phyloP scores from a whole-genome alignment of 805 yeast species.

The Myxozyma neglecta region DNA sequence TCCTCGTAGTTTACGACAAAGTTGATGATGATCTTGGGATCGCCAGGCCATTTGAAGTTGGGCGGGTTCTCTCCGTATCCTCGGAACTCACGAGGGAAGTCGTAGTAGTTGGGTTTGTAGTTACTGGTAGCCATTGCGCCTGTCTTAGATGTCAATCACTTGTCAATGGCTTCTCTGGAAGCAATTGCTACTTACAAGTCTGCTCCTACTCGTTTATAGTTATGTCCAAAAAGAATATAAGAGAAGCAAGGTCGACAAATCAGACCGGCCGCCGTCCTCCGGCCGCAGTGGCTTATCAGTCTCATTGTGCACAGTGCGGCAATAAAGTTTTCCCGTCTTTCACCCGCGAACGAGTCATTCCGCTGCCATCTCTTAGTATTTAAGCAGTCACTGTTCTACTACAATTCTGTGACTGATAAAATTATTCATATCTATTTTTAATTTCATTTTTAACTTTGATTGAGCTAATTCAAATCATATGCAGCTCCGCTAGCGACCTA shows the following conservation, averaged over 20 bases:
- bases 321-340: neutral
- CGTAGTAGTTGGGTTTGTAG: constrained; percentile 30
- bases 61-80: constrained; percentile 41
- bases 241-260: neutral
- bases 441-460: neutral
- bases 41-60: constrained; percentile 42
- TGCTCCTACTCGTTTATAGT: neutral
- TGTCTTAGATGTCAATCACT: too few relatives aligned
- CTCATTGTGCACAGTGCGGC: too few relatives aligned
- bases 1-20: constrained; percentile 43
- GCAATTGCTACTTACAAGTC: too few relatives aligned
- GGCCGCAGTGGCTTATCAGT: neutral
- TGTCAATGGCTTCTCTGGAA: too few relatives aligned
- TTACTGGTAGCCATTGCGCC: neutral
- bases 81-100: constrained; percentile 36
- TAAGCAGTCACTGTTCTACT: neutral
- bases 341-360: neutral
- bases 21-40: constrained; percentile 39
- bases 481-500: too few relatives aligned
- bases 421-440: neutral
- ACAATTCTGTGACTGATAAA: too few relatives aligned
- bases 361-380: neutral
- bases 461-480: neutral
- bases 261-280: neutral
- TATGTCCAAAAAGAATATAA: neutral